These are phyloP conservation scores for Strigomonas galati DNA, from an alignment of 208 protist species.

Conservation along the genomic window DNA sequence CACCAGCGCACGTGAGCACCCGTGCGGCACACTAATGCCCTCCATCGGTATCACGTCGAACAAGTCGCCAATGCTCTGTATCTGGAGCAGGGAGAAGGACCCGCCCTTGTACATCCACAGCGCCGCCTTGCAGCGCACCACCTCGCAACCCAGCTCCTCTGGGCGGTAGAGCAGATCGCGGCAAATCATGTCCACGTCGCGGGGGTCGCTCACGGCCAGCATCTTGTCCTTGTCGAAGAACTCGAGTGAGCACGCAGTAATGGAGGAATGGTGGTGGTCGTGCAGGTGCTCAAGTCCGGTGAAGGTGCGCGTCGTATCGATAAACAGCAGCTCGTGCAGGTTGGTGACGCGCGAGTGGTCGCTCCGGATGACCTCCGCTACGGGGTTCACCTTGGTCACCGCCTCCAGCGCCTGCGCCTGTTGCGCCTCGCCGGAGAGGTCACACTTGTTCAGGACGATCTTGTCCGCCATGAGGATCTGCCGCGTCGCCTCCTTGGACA, in stretches of 20 bases:
- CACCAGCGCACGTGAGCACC: slow-evolving; percentile 68
- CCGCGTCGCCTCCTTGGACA: slow-evolving; percentile 62
- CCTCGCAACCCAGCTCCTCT: slow-evolving; percentile 69
- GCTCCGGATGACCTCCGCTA: slow-evolving; percentile 50
- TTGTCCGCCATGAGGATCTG: slow-evolving; percentile 94
- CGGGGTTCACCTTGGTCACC: slow-evolving; percentile 66
- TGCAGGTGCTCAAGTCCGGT: slow-evolving; percentile 58
- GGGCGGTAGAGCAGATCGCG: slow-evolving; percentile 69
- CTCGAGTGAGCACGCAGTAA: slow-evolving; percentile 72
- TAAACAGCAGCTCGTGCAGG: slow-evolving; percentile 67
- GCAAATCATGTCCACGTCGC: slow-evolving; percentile 70
- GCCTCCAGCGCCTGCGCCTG: slow-evolving; percentile 34
- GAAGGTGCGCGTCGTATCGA: slow-evolving; percentile 66
- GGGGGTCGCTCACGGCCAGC: slow-evolving; percentile 37
- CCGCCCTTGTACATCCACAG: slow-evolving; percentile 62
- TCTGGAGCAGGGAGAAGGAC: slow-evolving; percentile 60
- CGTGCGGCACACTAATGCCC: slow-evolving; percentile 57
- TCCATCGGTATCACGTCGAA: slow-evolving; percentile 85
- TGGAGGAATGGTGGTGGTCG: slow-evolving; percentile 42
- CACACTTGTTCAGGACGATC: slow-evolving; percentile 95
- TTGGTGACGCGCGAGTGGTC: slow-evolving; percentile 55
- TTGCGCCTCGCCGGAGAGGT: slow-evolving; percentile 69
- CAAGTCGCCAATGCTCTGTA: slow-evolving; percentile 82
- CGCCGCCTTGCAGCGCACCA: slow-evolving; percentile 88
- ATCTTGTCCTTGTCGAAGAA: slow-evolving; percentile 36